Conservation (phyloP, 768 basidiomycete species). For the Hygrophoropsis aurantiaca region DNA sequence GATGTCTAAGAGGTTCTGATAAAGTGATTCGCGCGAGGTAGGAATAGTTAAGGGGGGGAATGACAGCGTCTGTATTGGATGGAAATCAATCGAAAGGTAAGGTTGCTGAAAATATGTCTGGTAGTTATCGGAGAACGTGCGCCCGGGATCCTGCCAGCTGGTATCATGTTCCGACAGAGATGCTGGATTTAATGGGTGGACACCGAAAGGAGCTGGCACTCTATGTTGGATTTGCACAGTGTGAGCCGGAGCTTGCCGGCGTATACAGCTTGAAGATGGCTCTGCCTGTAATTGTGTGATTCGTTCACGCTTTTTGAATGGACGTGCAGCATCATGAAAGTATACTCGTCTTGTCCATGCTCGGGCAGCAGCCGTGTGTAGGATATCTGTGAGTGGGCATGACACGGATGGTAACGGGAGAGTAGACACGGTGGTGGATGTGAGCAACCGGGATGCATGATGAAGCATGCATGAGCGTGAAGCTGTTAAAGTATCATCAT, state of each 20-base stretch:
- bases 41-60: slow-evolving; percentile 24
- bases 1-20: slow-evolving; percentile 27
- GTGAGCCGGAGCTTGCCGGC: neutral
- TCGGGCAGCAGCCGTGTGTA: slow-evolving; percentile 49
- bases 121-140: slow-evolving; percentile 2
- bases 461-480: slow-evolving; percentile 39
- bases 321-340: neutral
- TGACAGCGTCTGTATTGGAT: slow-evolving; percentile 2
- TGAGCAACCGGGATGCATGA: slow-evolving; percentile 34
- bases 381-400: slow-evolving; percentile 36
- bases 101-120: slow-evolving; percentile 8
- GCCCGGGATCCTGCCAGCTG: slow-evolving; percentile 24
- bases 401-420: slow-evolving; percentile 1
- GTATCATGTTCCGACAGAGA: slow-evolving; percentile 24
- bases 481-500: slow-evolving; percentile 6
- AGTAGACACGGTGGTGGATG: slow-evolving; percentile 7
- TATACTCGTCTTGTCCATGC: slow-evolving; percentile 42
- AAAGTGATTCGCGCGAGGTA: slow-evolving; percentile 33
- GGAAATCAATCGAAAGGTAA: slow-evolving; percentile 3
- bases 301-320: neutral
- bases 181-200: slow-evolving; percentile 18
- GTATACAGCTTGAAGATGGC: neutral
- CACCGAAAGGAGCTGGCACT: neutral
- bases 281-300: neutral
- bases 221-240: neutral